These are phyloP conservation scores for Adiantum capillusveneris DNA, from an alignment of 75 land plant species.

Conservation along the genomic window DNA sequence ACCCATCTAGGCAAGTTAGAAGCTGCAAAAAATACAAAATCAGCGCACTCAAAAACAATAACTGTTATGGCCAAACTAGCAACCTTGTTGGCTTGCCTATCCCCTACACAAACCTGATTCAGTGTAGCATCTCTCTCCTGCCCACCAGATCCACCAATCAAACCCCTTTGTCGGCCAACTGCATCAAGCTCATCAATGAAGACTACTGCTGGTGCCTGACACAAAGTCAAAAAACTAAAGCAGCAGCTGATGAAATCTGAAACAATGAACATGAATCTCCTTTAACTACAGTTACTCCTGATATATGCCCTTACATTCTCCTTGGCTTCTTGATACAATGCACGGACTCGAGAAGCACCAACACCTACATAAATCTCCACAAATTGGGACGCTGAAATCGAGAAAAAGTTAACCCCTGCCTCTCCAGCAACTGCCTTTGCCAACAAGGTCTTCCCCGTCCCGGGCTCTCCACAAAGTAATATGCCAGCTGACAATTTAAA, in stretches of 20 bases:
- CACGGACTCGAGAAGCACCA: slow-evolving; percentile 96
- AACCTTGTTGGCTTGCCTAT: too few species aligned
- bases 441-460: slow-evolving; percentile 87
- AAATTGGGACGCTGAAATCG: slow-evolving; percentile 97
- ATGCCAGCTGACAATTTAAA: slow-evolving; percentile 67
- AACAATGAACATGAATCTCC: background rate
- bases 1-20: slow-evolving; percentile 95
- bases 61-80: background rate
- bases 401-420: slow-evolving; percentile 94
- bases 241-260: too few species aligned
- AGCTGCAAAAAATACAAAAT: slow-evolving; percentile 45
- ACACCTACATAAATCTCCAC: slow-evolving; percentile 99
- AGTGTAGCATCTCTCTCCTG: slow-evolving; percentile 97
- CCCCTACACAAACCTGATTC: slow-evolving; percentile 81
- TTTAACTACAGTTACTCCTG: background rate
- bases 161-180: slow-evolving; percentile 92
- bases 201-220: slow-evolving; percentile 92
- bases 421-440: slow-evolving; percentile 99
- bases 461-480: slow-evolving; percentile 96
- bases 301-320: slow-evolving; percentile 62
- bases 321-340: slow-evolving; percentile 85
- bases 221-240: background rate
- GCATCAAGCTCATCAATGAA: slow-evolving; percentile 99
- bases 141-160: slow-evolving; percentile 91
- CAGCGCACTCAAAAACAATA: background rate